Base-by-base conservation (phyloP, 2,329 filamentous ascomycete species). In the Verticillium dahliae region DNA sequence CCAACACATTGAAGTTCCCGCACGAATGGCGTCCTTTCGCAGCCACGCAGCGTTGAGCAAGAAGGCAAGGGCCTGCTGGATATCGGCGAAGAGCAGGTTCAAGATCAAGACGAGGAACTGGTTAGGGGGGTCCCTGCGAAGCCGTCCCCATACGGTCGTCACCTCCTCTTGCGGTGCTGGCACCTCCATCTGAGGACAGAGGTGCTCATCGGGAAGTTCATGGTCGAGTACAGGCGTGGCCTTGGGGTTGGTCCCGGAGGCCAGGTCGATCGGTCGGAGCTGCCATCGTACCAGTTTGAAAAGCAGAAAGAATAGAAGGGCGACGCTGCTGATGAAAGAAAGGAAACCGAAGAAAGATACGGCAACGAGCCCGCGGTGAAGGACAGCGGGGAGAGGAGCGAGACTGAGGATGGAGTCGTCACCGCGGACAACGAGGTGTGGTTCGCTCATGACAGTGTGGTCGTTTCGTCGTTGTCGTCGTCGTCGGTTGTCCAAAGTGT, bases 91-190 rank as follows among this genome's bases (percentile, higher is more conserved):
- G 5, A 91, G 76, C 0, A 91, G 80, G 69, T 90, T 90, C 70
- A 89, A 84, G 62, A 90, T 87, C 4, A 91, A 78, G 0, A 90
- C 76, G 34, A 90, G 79, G 68, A 90, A 89, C 71, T 90, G 88
- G 65, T 90, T 90, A 0, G 80, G 80, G 6, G 77, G 74, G 22
- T 75, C 72, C 45, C 69, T 71, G 58, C 69, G 66, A 33, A 70
- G 58, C 13, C 69, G 67, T n/a, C 63, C 56, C 35, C 64, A 62
- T 38, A 72, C 62, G 1, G 37, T 31, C 15, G 61, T 58, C 57
- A 45, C 41, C 39, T 38, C 55, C 45, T 56, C 39, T 11, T 54
- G 54, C 57, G 22, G 59, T 37, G n/a, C 52, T 1, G 61, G 59
- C 14, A 62, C 63, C 14, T 66, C 65, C 37, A 61, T 65, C 52